Conservation (phyloP, 805 yeast species). For the Saccharomyces kudriavzevii region DNA sequence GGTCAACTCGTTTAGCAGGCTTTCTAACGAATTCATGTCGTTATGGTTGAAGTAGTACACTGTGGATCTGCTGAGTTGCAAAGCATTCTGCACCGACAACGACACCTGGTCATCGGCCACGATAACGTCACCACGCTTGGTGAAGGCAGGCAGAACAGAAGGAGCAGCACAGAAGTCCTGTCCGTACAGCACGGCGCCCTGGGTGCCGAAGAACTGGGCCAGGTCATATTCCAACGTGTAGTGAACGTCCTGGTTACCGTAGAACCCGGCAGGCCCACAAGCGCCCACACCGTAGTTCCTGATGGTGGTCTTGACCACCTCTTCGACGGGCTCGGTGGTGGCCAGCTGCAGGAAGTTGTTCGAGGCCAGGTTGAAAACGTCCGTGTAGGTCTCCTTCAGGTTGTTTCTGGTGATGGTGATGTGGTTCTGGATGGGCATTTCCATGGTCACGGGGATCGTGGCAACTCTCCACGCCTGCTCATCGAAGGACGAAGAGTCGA, state of each 20-base stretch:
- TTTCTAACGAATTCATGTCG: slow-evolving; percentile 74
- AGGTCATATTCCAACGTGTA: slow-evolving; percentile 67
- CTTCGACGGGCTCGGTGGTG: slow-evolving; percentile 37
- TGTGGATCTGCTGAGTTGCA: slow-evolving; percentile 77
- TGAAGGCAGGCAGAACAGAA: slow-evolving; percentile 85
- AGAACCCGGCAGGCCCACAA: slow-evolving; percentile 97
- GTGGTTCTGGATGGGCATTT: slow-evolving; percentile 37
- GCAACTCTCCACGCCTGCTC: slow-evolving; percentile 45
- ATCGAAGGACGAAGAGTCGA: slow-evolving; percentile 45
- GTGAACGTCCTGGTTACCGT: slow-evolving; percentile 92
- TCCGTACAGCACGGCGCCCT: slow-evolving; percentile 76
- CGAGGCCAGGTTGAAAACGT: slow-evolving; percentile 60
- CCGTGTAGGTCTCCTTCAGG: slow-evolving; percentile 22
- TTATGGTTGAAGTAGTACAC: slow-evolving; percentile 72
- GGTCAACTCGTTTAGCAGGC: slow-evolving; percentile 51
- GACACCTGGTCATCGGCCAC: slow-evolving; percentile 77
- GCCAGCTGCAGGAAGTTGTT: slow-evolving; percentile 65
- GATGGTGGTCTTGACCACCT: slow-evolving; percentile 51
- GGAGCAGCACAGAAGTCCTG: slow-evolving; percentile 85
- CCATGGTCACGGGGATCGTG: slow-evolving; percentile 55
- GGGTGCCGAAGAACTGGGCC: slow-evolving; percentile 68
- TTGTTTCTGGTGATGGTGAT: slow-evolving; percentile 23
- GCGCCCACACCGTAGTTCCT: slow-evolving; percentile 86
- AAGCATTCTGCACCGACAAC: slow-evolving; percentile 79
- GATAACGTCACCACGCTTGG: slow-evolving; percentile 89